These are phyloP conservation scores for Tetrahymena elliotti DNA, from an alignment of 73 alveolate species.

Conservation along the genomic window DNA sequence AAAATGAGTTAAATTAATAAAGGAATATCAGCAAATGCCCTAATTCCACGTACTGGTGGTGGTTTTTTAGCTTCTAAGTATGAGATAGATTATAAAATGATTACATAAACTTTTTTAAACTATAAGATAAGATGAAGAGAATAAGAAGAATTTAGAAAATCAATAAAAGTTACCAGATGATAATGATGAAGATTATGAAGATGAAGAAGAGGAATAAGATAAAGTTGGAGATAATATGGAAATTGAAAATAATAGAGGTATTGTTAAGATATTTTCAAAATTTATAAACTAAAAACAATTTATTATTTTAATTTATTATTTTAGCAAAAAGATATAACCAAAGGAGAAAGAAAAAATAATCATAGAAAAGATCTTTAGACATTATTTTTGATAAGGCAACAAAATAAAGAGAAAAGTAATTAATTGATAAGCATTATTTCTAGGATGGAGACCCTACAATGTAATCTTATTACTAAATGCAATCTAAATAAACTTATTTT, in stretches of 20 bases:
- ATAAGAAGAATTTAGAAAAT: not conserved
- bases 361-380: conserved; percentile 8
- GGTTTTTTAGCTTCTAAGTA: not conserved
- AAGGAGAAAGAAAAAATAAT: not conserved
- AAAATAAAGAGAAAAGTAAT: not conserved
- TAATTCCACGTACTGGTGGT: not conserved
- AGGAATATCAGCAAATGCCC: not conserved
- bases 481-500: not conserved
- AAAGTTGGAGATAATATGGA: not conserved
- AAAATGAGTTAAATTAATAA: not conserved
- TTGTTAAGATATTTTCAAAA: no score
- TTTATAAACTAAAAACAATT: no score
- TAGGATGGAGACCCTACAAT: conserved; percentile 40
- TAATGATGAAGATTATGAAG: not conserved
- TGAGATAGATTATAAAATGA: not conserved
- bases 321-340: not conserved
- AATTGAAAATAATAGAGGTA: not conserved
- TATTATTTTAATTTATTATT: no score
- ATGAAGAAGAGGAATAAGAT: not conserved
- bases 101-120: not conserved
- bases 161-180: not conserved
- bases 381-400: conserved; percentile 31
- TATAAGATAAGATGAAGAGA: not conserved
- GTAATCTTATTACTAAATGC: not conserved
- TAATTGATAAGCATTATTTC: conserved; percentile 12